phyloP scores from a whole-genome alignment of 2,329 filamentous ascomycete species.

The Daldinia sp. region DNA sequence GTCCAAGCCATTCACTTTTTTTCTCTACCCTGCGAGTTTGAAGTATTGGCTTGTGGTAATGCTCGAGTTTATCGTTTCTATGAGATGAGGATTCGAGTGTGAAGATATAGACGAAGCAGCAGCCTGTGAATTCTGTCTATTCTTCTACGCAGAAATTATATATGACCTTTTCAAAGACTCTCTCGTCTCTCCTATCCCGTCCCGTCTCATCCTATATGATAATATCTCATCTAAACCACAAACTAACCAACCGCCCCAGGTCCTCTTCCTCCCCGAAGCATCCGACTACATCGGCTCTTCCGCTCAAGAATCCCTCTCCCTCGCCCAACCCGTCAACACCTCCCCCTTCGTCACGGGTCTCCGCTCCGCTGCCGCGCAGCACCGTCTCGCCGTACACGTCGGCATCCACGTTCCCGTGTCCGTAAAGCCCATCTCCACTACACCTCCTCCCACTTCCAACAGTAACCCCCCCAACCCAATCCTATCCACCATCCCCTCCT shows the following conservation, averaged over 20 bases:
- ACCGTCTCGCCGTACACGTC: slow-evolving; percentile 80
- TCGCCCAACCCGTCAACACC: slow-evolving; percentile 74
- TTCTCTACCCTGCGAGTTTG: neutral
- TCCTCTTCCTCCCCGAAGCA: slow-evolving; percentile 92
- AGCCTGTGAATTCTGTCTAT: too few relatives aligned
- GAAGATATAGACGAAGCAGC: neutral
- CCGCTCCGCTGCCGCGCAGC: slow-evolving; percentile 72
- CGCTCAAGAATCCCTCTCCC: slow-evolving; percentile 74
- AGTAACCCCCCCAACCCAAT: slow-evolving; percentile 29
- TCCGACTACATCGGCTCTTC: slow-evolving; percentile 85
- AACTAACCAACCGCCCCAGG: slow-evolving; percentile 57
- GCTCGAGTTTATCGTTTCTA: neutral
- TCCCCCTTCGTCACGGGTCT: slow-evolving; percentile 84
- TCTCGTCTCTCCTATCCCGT: neutral
- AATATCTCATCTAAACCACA: neutral
- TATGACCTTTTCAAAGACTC: neutral
- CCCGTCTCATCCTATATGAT: neutral
- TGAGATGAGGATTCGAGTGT: neutral
- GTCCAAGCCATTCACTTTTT: neutral
- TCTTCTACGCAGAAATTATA: neutral
- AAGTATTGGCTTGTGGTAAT: neutral
- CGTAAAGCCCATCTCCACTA: slow-evolving; percentile 46
- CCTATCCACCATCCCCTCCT: slow-evolving; percentile 30
- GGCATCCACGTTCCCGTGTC: slow-evolving; percentile 83
- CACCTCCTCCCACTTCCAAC: too few relatives aligned